phyloP scores from a whole-genome alignment of 371 early-diverging fungal genomes.

The Rhizopus sp. region DNA sequence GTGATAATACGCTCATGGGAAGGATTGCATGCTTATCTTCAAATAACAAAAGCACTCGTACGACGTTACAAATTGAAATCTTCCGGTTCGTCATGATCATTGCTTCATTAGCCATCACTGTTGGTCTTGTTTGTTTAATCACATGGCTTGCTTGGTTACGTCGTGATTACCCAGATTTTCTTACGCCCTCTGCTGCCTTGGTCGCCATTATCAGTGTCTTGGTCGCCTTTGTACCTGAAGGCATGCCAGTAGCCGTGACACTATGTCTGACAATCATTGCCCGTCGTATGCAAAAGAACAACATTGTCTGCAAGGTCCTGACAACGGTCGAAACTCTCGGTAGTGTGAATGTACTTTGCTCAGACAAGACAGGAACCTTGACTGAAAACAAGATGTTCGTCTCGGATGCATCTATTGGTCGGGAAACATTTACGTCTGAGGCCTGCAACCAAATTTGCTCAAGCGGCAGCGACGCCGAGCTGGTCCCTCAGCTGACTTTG shows the following conservation, averaged over 20 bases:
- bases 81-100: slow-evolving; percentile 69
- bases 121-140: slow-evolving; percentile 38
- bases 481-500: slow-evolving; percentile 36
- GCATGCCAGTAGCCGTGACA: slow-evolving; percentile 60
- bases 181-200: slow-evolving; percentile 58
- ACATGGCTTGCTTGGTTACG: slow-evolving; percentile 45
- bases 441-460: slow-evolving; percentile 12
- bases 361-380: slow-evolving; percentile 77
- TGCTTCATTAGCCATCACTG: slow-evolving; percentile 55
- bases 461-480: neutral
- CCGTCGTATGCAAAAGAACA: slow-evolving; percentile 53
- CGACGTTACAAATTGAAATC: slow-evolving; percentile 72
- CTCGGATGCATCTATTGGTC: slow-evolving; percentile 46
- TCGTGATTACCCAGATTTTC: slow-evolving; percentile 50
- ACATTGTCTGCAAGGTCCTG: slow-evolving; percentile 64
- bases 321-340: slow-evolving; percentile 73
- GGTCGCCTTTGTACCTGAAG: slow-evolving; percentile 70
- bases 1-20: slow-evolving; percentile 71
- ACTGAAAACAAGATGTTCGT: slow-evolving; percentile 69
- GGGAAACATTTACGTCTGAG: slow-evolving; percentile 35
- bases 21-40: slow-evolving; percentile 64
- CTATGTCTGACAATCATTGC: slow-evolving; percentile 58
- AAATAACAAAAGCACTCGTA: slow-evolving; percentile 39
- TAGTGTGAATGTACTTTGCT: slow-evolving; percentile 64
- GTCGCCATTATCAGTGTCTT: slow-evolving; percentile 75